Percentiles rank a stretch among this genome's conserved stretches.
Conservation (phyloP, 1,284 basidiomycete species). For the Volvariella surrecta region DNA sequence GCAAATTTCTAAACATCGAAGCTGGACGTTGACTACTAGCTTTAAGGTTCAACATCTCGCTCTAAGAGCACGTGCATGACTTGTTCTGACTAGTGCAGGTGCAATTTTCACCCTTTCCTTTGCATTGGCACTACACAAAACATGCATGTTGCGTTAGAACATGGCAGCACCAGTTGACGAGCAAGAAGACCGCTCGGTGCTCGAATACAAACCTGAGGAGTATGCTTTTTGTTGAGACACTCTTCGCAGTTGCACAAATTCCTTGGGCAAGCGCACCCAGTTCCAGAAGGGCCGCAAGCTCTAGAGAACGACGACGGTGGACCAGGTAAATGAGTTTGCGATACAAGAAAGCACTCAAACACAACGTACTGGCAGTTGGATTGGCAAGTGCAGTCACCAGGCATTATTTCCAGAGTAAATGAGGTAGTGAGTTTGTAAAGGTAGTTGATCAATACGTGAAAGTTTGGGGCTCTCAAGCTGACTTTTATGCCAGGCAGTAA, state of each 20-base stretch:
- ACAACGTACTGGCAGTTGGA: conserved; percentile 21
- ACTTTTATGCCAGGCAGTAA: too few relatives aligned
- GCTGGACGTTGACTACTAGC: too few relatives aligned
- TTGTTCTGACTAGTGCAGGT: conserved; percentile 20
- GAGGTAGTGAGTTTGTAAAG: too few relatives aligned
- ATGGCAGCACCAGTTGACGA: neutral
- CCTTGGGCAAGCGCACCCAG: conserved; percentile 26
- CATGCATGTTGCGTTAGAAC: neutral
- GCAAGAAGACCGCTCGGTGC: too few relatives aligned
- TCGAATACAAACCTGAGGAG: conserved; percentile 22
- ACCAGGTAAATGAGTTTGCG: too few relatives aligned
- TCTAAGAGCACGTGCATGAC: conserved; percentile 18
- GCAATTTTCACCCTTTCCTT: conserved; percentile 17
- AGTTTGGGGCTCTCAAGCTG: too few relatives aligned
- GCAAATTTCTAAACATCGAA: too few relatives aligned
- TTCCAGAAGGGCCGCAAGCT: conserved; percentile 23
- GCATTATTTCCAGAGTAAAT: too few relatives aligned
- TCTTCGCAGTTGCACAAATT: conserved; percentile 25
- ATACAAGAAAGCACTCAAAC: neutral
- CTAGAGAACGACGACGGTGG: conserved; percentile 10
- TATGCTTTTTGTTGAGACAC: conserved; percentile 28
- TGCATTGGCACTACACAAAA: conserved; percentile 22
- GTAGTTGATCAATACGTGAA: too few relatives aligned
- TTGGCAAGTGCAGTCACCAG: conserved; percentile 23
- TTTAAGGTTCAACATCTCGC: neutral